phyloP scores from a whole-genome alignment of 805 yeast species.

The Ogataea nitratoaversa region DNA sequence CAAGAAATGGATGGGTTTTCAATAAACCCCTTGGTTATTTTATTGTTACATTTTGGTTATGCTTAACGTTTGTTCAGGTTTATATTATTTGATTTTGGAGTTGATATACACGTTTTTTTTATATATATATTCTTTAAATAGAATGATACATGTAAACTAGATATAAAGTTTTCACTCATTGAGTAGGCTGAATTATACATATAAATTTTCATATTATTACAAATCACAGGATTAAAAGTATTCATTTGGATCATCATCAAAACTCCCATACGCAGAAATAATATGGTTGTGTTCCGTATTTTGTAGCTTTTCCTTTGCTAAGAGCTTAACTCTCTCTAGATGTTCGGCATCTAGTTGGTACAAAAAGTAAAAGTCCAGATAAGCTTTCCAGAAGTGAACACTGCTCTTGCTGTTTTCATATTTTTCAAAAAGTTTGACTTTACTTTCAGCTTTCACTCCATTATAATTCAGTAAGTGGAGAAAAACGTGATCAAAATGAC shows the following conservation, averaged over 20 bases:
- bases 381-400: constrained; percentile 24
- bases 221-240: constrained; percentile 8
- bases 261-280: neutral
- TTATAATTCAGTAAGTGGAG: constrained; percentile 29
- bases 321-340: constrained; percentile 5
- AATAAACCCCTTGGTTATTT: constrained; percentile 37
- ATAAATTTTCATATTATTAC: neutral
- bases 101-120: neutral
- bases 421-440: constrained; percentile 25
- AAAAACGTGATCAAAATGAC: constrained; percentile 34
- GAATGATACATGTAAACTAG: too few species aligned
- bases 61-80: constrained; percentile 16
- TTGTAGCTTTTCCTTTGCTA: constrained; percentile 2
- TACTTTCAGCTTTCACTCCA: constrained; percentile 15
- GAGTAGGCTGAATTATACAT: neutral
- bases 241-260: constrained; percentile 7
- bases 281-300: neutral
- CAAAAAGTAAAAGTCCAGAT: constrained; percentile 13
- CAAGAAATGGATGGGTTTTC: constrained; percentile 43
- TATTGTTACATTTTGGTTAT: constrained; percentile 30
- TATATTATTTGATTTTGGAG: constrained; percentile 6
- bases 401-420: constrained; percentile 17
- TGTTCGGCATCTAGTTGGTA: constrained; percentile 12
- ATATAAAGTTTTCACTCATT: too few species aligned
- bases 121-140: neutral